Percentiles rank a stretch among this genome's conserved stretches.
Conservation (phyloP, 148 eudicot species). For the Fallopia convolvulus region DNA sequence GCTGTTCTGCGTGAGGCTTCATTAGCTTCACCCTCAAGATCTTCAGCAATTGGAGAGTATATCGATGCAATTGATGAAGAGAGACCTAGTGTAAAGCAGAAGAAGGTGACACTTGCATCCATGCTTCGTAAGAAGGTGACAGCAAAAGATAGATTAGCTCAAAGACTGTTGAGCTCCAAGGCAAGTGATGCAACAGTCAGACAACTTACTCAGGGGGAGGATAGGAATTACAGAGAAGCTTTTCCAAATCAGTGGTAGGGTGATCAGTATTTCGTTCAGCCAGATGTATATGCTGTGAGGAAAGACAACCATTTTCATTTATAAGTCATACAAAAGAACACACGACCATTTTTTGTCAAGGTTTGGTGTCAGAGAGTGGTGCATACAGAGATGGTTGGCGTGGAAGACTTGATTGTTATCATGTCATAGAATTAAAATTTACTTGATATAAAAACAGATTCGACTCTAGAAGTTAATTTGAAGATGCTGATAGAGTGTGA, state of each 20-base stretch:
- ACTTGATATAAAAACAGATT: not conserved
- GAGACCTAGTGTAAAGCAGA: conserved; percentile 26
- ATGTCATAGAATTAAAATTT: not conserved
- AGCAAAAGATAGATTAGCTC: conserved; percentile 65
- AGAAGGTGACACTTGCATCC: conserved; percentile 69
- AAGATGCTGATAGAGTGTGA: not conserved
- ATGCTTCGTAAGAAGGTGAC: conserved; percentile 87
- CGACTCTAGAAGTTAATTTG: not conserved
- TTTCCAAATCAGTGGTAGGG: conserved; percentile 74
- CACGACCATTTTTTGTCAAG: no score
- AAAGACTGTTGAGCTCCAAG: conserved; percentile 49
- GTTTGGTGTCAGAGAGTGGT: no score
- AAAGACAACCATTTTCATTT: not conserved
- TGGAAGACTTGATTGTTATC: not conserved
- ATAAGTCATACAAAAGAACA: not conserved
- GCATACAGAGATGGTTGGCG: not conserved
- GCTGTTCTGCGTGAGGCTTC: conserved; percentile 71
- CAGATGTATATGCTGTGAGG: not conserved
- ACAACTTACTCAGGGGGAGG: conserved; percentile 52
- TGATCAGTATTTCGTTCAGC: not conserved
- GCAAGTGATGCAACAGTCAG: conserved; percentile 49
- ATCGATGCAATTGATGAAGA: conserved; percentile 18
- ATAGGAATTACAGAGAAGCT: conserved; percentile 57
- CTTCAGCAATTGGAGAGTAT: conserved; percentile 45
- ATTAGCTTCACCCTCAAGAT: conserved; percentile 60